Base-by-base conservation (phyloP, 257 asterid species). In the Nicotiana tomentosiformis region DNA sequence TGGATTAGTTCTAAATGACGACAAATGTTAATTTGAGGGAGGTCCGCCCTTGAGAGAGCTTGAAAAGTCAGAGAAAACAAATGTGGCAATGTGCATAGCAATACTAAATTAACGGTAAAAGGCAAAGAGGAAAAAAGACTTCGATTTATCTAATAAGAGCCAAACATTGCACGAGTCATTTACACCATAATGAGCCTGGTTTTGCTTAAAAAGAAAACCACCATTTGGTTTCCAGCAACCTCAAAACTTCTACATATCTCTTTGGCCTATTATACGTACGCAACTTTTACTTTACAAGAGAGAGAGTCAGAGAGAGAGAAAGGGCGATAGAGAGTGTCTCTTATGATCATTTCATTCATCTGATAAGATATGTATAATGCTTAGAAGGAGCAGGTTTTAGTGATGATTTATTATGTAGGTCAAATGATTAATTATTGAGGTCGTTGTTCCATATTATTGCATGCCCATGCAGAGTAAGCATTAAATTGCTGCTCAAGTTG, bases 401-500 rank as follows among this genome's bases (percentile, higher is more conserved):
- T 81, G 58, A 57, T 76, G 39, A 30, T 79, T 58, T 56, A 80
- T 55, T 35, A 69, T 7, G 49, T 37, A 74, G 65, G 79, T 68
- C 72, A 79, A 77, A 11, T n/a, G 53, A 64, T 92, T 80, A 91
- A 88, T 84, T 89, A 86, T 67, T 86, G 89, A 5, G 61, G 88
- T 15, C 57, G 58, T 83, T 84, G 84, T 58, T 85, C 87, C 69
- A 76, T 67, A 39, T 77, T 81, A 17, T 89, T 93, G 93, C 92
- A 91, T 85, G 90, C 88, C 92, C 90, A 88, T 88, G 92, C 91
- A 86, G 90, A 82, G 88, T 85, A 46, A 61, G 20, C 26, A 72
- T 88, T 84, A 83, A 90, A 4, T 14, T 89, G 92, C 84, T 88
- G 93, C 86, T 92, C 94, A 33, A 92, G 90, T 81, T 93, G 92